phyloP scores from a whole-genome alignment of 2,329 filamentous ascomycete genomes.

The Xylaria sp. region DNA sequence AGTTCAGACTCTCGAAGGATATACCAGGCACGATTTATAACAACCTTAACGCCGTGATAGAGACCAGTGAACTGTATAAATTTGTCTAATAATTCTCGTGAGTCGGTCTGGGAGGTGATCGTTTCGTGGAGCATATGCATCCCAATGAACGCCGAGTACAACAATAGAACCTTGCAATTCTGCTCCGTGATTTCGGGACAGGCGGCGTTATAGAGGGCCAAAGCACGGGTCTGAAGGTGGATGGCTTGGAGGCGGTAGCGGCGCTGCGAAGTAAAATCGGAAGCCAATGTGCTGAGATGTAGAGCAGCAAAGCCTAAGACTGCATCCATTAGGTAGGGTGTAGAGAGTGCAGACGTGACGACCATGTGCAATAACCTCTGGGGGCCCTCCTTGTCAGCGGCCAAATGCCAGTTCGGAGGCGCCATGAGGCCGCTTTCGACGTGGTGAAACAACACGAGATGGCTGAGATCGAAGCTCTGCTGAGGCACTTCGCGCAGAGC shows the following conservation, averaged over 20 bases:
- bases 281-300: slow-evolving; percentile 11
- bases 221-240: slow-evolving; percentile 18
- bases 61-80: slow-evolving; percentile 19
- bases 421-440: slow-evolving; percentile 10
- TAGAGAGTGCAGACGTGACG: slow-evolving; percentile 3
- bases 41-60: slow-evolving; percentile 11
- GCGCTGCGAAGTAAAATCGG: neutral
- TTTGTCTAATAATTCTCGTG: slow-evolving; percentile 5
- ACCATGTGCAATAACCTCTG: slow-evolving; percentile 6
- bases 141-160: slow-evolving; percentile 15
- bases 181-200: slow-evolving; percentile 12
- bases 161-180: slow-evolving; percentile 11
- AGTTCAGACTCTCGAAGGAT: slow-evolving; percentile 12
- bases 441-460: slow-evolving; percentile 11
- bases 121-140: slow-evolving; percentile 23
- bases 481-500: neutral
- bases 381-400: slow-evolving; percentile 1
- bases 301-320: slow-evolving; percentile 15
- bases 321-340: slow-evolving; percentile 21
- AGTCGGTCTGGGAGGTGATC: neutral
- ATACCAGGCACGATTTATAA: slow-evolving; percentile 5
- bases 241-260: slow-evolving; percentile 22
- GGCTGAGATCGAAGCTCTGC: slow-evolving; percentile 17
- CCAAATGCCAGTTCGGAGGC: neutral
- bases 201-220: slow-evolving; percentile 14